Conservation (phyloP, 1,139 yeast species). For the Protomyces gravidus region DNA sequence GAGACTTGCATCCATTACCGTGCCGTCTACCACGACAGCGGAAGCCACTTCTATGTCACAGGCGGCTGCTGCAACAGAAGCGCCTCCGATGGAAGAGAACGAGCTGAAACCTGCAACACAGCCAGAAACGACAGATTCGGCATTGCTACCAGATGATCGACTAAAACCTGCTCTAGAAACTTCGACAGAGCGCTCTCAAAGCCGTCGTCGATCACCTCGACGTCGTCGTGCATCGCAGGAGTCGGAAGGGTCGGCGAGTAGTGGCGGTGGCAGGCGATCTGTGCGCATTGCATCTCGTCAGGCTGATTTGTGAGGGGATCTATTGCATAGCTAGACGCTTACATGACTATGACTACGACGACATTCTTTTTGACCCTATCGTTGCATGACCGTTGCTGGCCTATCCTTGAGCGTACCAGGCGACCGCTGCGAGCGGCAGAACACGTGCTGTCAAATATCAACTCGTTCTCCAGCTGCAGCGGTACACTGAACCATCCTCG, state of each 20-base stretch:
- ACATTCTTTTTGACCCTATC: no score
- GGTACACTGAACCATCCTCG: no score
- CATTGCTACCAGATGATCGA: background rate
- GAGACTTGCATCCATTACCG: constrained; percentile 1
- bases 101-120: no score
- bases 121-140: background rate
- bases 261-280: background rate
- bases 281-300: background rate
- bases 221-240: constrained; percentile 1
- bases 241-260: background rate
- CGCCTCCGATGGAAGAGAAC: background rate
- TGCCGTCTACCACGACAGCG: background rate
- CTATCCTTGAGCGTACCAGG: no score
- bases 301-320: background rate
- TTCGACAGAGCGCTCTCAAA: background rate
- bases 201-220: background rate
- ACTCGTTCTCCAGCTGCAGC: no score
- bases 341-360: no score
- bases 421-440: no score
- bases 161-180: background rate
- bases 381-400: no score
- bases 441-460: no score
- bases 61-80: background rate
- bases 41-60: background rate
- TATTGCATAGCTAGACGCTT: no score